Base-by-base conservation (phyloP, 2,329 filamentous ascomycete genomes). In the Apiospora aurea region DNA sequence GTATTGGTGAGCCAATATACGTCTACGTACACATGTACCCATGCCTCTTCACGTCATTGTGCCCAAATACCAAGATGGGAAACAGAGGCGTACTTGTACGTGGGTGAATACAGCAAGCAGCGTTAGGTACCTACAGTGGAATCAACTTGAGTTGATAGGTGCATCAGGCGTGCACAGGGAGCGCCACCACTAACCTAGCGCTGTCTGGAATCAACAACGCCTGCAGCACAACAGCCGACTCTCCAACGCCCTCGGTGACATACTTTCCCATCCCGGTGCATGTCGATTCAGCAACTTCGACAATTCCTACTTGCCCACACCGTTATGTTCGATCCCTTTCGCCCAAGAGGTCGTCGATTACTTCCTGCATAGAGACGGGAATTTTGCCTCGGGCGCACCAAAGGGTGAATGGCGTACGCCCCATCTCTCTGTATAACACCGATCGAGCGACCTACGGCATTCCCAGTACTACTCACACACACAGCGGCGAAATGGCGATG, bases 401-500 rank as follows among this genome's bases (percentile, higher is more conserved):
- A 41, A 41, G 57, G 57, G 18, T 29, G 34, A 64, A 24, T 34
- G 34, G 57, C 38, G 34, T 64, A 64, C 57, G 29, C 2, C 29
- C 34, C 57, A 41, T 64, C 57, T 64, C 29, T 38, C 57, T 38
- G 57, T 24, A 64, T 41, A 64, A 41, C 34, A 64, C 34, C 18
- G 16, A 41, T 64, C 57, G 34, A 64, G 18, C 29, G 57, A n/a
- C 57, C 57, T 10, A 21, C 57, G 11, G n/a, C 57, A 13, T 41
- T 24, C 34, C 18, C 57, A 41, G 57, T 64, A n/a, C 57, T 38
- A 41, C 34, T 41, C n/a, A 29, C 57, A 64, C 34, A 64, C 34
- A 41, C 34, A 64, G 34, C 57, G 34, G 41, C 76, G 76, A 79
- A 69, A 87, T 85, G 78, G 84, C 86, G 34, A 87, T 90, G 78